phyloP scores from a whole-genome alignment of 1,139 yeast genomes.

The Diutina rugosa region DNA sequence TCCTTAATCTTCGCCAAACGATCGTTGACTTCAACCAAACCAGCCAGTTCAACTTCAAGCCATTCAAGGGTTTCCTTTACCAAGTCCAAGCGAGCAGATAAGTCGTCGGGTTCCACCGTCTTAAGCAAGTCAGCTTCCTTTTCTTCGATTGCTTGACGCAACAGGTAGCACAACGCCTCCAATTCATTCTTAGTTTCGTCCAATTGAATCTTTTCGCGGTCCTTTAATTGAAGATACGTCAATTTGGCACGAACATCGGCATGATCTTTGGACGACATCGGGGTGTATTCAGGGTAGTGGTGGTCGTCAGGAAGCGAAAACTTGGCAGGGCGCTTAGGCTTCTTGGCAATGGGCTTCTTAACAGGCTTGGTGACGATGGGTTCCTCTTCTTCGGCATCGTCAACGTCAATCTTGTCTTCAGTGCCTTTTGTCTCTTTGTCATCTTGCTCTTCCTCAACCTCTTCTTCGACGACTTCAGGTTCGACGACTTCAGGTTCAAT shows the following conservation, averaged over 20 bases:
- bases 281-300: slow-evolving; percentile 27
- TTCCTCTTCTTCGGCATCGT: slow-evolving; percentile 6
- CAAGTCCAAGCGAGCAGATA: slow-evolving; percentile 11
- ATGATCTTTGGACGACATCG: slow-evolving; percentile 30
- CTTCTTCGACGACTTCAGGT: slow-evolving; percentile 8
- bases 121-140: slow-evolving; percentile 26
- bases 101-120: slow-evolving; percentile 20
- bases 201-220: slow-evolving; percentile 29
- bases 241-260: slow-evolving; percentile 16
- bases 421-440: background rate
- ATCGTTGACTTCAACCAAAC: slow-evolving; percentile 23
- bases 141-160: slow-evolving; percentile 40
- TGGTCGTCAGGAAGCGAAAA: slow-evolving; percentile 16
- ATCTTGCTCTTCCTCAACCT: slow-evolving; percentile 5
- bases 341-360: background rate
- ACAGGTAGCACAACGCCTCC: slow-evolving; percentile 45
- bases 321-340: slow-evolving; percentile 5
- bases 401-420: slow-evolving; percentile 5
- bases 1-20: slow-evolving; percentile 12
- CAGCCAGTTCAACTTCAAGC: slow-evolving; percentile 59
- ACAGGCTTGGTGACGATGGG: slow-evolving; percentile 7
- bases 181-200: slow-evolving; percentile 41
- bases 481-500: background rate
- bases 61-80: slow-evolving; percentile 53
- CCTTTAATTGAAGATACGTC: slow-evolving; percentile 25